phyloP scores from a whole-genome alignment of 2,329 filamentous ascomycete species.

The Sporothrix dimorphospora region DNA sequence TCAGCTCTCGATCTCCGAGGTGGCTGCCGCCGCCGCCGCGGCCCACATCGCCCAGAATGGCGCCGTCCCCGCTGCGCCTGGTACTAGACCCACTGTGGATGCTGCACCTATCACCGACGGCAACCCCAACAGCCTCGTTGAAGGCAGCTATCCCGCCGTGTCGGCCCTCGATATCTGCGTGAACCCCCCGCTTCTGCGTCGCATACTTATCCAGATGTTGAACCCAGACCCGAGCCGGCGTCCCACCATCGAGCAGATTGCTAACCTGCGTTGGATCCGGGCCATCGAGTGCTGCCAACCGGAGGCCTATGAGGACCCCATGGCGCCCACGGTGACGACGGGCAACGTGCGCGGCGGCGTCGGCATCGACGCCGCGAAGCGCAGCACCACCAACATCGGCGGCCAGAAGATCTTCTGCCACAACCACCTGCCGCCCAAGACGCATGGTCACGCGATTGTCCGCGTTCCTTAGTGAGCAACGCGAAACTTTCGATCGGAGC shows the following conservation, averaged over 20 bases:
- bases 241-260: constrained; percentile 68
- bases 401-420: constrained; percentile 61
- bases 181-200: constrained; percentile 68
- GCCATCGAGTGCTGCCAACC: constrained; percentile 77
- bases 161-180: constrained; percentile 66
- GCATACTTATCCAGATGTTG: constrained; percentile 78
- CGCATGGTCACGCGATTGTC: constrained; percentile 36
- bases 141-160: constrained; percentile 61
- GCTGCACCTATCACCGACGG: constrained; percentile 51
- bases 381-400: constrained; percentile 48
- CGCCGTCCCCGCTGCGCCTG: not conserved
- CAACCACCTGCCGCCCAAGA: constrained; percentile 58
- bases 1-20: not conserved
- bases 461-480: constrained; percentile 8
- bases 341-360: constrained; percentile 38
- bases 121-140: constrained; percentile 41
- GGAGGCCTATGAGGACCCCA: constrained; percentile 68
- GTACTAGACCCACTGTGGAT: constrained; percentile 37
- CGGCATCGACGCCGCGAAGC: constrained; percentile 66
- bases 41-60: not conserved
- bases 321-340: not conserved
- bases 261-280: constrained; percentile 73
- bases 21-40: not conserved
- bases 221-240: constrained; percentile 75
- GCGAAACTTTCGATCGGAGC: not conserved